phyloP scores from a whole-genome alignment of 345 rosid genomes.

The Brassica cretica region DNA sequence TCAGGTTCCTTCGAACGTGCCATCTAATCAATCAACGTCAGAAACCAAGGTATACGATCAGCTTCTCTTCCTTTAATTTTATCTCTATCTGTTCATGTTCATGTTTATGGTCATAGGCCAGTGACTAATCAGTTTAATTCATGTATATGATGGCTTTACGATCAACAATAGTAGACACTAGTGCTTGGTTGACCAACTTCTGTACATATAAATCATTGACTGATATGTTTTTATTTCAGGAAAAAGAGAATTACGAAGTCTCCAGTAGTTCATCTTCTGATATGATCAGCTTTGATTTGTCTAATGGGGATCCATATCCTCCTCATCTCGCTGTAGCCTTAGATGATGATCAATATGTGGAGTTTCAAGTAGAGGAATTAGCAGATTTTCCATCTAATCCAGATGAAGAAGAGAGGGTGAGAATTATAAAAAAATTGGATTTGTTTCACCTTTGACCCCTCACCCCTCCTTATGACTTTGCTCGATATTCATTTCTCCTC shows the following conservation, averaged over 20 bases:
- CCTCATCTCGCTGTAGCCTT: constrained; percentile 55
- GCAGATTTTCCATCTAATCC: constrained; percentile 67
- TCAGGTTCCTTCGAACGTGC: constrained; percentile 74
- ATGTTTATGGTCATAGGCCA: not conserved
- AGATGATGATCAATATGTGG: constrained; percentile 79
- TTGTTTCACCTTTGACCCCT: not conserved
- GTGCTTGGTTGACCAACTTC: not conserved
- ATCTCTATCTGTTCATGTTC: not conserved
- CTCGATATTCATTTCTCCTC: constrained; percentile 4
- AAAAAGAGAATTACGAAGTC: constrained; percentile 55
- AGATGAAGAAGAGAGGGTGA: constrained; percentile 89
- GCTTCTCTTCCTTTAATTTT: not conserved
- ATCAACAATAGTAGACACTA: constrained; percentile 2
- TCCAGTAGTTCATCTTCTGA: constrained; percentile 64
- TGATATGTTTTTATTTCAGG: constrained; percentile 37
- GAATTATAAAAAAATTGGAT: constrained; percentile 6
- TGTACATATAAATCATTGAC: not conserved
- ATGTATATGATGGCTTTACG: not conserved
- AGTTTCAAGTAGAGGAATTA: constrained; percentile 78
- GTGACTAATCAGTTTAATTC: not conserved
- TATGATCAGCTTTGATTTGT: constrained; percentile 84
- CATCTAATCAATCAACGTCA: constrained; percentile 49
- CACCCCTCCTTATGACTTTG: not conserved
- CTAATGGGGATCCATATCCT: constrained; percentile 62
- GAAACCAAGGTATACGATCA: constrained; percentile 52